phyloP scores from a whole-genome alignment of 495 filamentous ascomycete species.

The Cercophora sp. region DNA sequence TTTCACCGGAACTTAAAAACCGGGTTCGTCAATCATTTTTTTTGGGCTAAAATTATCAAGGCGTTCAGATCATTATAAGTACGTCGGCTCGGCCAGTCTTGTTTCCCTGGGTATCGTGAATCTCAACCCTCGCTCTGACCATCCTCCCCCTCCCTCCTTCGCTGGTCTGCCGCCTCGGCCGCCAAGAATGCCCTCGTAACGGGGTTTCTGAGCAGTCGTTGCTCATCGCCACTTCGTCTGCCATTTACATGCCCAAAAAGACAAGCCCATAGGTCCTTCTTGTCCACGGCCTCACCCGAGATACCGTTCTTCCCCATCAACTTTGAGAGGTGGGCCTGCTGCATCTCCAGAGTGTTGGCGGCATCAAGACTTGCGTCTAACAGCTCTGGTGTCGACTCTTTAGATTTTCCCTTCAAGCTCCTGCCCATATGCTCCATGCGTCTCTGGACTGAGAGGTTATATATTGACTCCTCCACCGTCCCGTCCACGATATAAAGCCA shows the following conservation, averaged over 20 bases:
- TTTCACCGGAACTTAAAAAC: too few relatives aligned
- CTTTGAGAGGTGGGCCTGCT: conserved; percentile 61
- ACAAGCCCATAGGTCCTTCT: conserved; percentile 85
- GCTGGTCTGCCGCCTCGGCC: conserved; percentile 28
- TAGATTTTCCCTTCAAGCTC: conserved; percentile 29
- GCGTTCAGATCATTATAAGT: too few relatives aligned
- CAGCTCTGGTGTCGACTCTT: conserved; percentile 28
- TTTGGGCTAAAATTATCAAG: too few relatives aligned
- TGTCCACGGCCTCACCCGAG: conserved; percentile 75
- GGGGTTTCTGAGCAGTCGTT: conserved; percentile 10
- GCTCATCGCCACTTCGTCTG: conserved; percentile 10
- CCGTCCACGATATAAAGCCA: conserved; percentile 90
- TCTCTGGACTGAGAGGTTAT: conserved; percentile 74
- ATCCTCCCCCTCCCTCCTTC: conserved; percentile 7
- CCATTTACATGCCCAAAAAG: conserved; percentile 62
- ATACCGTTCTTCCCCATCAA: conserved; percentile 65
- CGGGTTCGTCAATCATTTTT: too few relatives aligned
- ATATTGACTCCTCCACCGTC: conserved; percentile 86
- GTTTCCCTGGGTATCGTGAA: too few relatives aligned
- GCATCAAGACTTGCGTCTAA: conserved; percentile 63
- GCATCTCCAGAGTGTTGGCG: conserved; percentile 78
- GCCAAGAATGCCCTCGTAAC: conserved; percentile 24
- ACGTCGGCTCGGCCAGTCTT: too few relatives aligned
- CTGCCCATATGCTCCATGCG: conserved; percentile 71
- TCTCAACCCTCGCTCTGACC: too few relatives aligned